Percentiles rank a stretch among this genome's conserved stretches.
phyloP scores from a whole-genome alignment of 805 yeast species.

The Blastobotrys robertii region DNA sequence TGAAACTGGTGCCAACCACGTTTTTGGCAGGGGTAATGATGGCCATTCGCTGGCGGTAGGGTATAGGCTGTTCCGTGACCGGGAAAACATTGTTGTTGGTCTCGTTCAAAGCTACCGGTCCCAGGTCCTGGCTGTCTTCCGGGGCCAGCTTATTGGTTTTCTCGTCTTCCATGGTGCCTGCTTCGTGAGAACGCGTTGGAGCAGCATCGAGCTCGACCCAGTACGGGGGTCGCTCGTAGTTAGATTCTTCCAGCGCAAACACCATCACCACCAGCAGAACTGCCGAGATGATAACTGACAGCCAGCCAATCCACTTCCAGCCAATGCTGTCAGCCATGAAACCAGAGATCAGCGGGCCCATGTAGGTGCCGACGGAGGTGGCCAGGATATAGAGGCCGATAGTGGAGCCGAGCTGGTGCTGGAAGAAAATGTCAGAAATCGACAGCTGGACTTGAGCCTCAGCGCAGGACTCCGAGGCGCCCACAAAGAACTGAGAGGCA shows the following conservation, averaged over 20 bases:
- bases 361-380: conserved; percentile 67
- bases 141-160: too few species aligned
- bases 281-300: conserved; percentile 55
- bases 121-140: too few species aligned
- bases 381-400: conserved; percentile 67
- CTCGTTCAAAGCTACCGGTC: background rate
- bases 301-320: conserved; percentile 73
- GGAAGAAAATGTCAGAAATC: conserved; percentile 62
- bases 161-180: too few species aligned
- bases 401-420: conserved; percentile 64
- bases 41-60: conserved; percentile 9
- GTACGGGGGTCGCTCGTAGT: conserved; percentile 28
- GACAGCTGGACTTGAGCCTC: conserved; percentile 64
- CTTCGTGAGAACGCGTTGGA: too few species aligned
- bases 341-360: conserved; percentile 74
- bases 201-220: too few species aligned
- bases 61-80: background rate
- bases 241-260: conserved; percentile 62
- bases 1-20: conserved; percentile 53
- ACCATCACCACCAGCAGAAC: conserved; percentile 43
- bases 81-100: conserved; percentile 1
- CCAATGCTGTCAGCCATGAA: conserved; percentile 47
- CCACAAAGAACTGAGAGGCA: conserved; percentile 72
- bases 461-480: conserved; percentile 65
- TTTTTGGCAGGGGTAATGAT: conserved; percentile 38